Evolutionary conservation across 768 basidiomycete species (phyloP), one percentile per base, ranked within the genome.

Genomic region (Tricholoma flavovirens): DNA sequence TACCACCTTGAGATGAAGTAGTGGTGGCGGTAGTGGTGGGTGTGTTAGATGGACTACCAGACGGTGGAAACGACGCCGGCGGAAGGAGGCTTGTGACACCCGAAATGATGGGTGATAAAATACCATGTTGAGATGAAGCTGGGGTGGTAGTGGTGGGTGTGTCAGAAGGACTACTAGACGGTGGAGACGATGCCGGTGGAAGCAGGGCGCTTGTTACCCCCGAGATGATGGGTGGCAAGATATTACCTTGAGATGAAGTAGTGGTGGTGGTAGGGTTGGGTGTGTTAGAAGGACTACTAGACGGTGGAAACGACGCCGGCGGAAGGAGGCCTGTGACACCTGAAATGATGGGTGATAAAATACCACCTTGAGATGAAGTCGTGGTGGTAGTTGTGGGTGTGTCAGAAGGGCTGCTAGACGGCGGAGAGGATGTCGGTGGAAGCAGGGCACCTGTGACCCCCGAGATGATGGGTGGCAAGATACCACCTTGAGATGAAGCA

Each of bases 41-140:
- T n/a, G n/a, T n/a, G 14, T 30, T 12, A n/a, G n/a, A n/a, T n/a
- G n/a, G n/a, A n/a, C n/a, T n/a, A n/a, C n/a, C n/a, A n/a, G n/a
- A n/a, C n/a, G 26, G 15, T 8, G 19, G 21, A 30, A n/a, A 3
- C 24, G 43, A 15, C 2, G 53, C 26, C 19, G 60, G 50, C 15
- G 54, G 32, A 4, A 64, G n/a, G 22, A 57, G 30, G 45, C 53
- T 60, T 0, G 58, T 59, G 4, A 59, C 10, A n/a, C 53, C 53
- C 29, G 45, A 29, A 17, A 56, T 5, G 21, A 53, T 21, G 8
- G 48, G 10, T 32, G 49, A 32, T 8, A 55, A 2, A 19, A 54
- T n/a, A 11, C 51, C 36, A 21, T 50, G 50, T 36, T 32, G 51
- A 32, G 40, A 35, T 53, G 49, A 59, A n/a, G n/a, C n/a, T n/a